Evolutionary conservation across 2,329 filamentous ascomycete genomes (phyloP), one percentile per base, ranked within the genome.

Genomic region (Neopestalotiopsis clavispora): DNA sequence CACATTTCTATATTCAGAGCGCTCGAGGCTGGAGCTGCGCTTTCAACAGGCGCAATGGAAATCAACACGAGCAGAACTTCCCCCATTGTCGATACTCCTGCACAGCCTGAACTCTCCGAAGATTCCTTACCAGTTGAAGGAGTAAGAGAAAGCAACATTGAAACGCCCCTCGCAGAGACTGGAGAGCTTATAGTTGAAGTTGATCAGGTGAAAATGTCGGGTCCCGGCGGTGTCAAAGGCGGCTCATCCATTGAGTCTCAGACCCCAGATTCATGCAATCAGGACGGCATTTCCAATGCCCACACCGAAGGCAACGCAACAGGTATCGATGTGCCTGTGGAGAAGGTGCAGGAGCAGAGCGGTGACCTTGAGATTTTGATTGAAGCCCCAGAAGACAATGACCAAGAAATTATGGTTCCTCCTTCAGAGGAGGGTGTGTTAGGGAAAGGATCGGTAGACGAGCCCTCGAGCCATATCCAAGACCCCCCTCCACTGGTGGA

Each of bases 1-100:
- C 59, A 34, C 14, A 38, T 20, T 38, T 9, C 32, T 17, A 9
- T 13, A 17, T n/a, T 30, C 12, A 30, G 34, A 40, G 59, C 14
- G n/a, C 34, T 72, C 38, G 72, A 75, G 56, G 73, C 74, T 14
- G 72, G 60, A 2, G 69, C 73, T 56, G 75, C 75, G 20, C 69
- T 76, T 23, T 64, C 77, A 60, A 71, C 64, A 49, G 71, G 75
- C 64, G 30, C 56, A 66, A 72, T 73, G 68, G 69, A 74, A 64
- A 49, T 69, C 32, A 71, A 73, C 13, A 30, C 65, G 34, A 49
- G 68, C 52, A 59, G 58, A 32, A 28, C 34, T 40, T 4, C 5
- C 45, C 6, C n/a, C 23, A 58, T 45, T 58, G 59, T 49, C 57
- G 14, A 42, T 17, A 1, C 42, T 9, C 30, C 63, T 14, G 63